These are phyloP conservation scores for Eucalyptus regnans DNA, from an alignment of 345 rosid genomes.

Conservation along the genomic window DNA sequence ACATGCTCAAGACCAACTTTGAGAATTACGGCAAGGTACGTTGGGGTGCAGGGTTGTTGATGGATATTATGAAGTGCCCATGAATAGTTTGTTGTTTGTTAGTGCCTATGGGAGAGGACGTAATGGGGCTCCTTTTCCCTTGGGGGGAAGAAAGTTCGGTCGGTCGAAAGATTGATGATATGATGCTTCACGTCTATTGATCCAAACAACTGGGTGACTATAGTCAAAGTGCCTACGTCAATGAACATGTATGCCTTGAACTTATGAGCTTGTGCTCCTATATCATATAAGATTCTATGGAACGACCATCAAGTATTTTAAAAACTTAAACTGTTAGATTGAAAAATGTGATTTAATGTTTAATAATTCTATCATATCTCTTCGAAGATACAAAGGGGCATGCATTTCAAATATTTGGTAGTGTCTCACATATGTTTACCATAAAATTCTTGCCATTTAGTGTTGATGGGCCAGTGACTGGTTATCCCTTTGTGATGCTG, in stretches of 20 bases:
- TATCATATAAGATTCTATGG: no score
- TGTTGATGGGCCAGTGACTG: not conserved
- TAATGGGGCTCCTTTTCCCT: not conserved
- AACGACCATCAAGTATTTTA: no score
- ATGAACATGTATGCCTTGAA: not conserved
- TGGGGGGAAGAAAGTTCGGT: not conserved
- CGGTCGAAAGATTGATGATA: not conserved
- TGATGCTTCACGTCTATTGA: not conserved
- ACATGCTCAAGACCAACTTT: conserved; percentile 38
- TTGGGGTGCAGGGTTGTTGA: not conserved
- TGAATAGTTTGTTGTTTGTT: not conserved
- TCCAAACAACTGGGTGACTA: not conserved
- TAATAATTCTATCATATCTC: no score
- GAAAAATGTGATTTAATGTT: no score
- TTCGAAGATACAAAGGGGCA: no score
- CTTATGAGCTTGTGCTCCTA: not conserved
- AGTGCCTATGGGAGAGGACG: not conserved
- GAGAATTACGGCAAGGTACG: conserved; percentile 32
- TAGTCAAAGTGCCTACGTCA: not conserved
- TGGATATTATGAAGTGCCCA: not conserved
- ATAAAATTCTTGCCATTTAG: not conserved
- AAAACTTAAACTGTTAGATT: no score
- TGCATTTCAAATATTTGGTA: no score
- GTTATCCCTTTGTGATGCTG: not conserved
- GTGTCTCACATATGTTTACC: no score